Conservation (phyloP, 2,329 filamentous ascomycete genomes). For the Microcyclospora tardicrescens region DNA sequence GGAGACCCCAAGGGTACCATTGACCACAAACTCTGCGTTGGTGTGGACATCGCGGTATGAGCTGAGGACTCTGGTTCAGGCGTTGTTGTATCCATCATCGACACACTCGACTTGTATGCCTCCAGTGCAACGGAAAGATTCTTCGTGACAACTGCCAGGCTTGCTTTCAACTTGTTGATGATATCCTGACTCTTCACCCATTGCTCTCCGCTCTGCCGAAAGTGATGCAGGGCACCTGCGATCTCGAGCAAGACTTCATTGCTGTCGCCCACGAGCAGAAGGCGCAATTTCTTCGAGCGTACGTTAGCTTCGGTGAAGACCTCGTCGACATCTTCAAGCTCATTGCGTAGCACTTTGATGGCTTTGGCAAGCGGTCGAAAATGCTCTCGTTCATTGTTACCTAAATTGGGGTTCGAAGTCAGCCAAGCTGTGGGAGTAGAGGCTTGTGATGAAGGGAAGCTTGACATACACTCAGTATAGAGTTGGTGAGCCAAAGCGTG, state of each 20-base stretch:
- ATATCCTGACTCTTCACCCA: not conserved
- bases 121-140: not conserved
- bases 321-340: constrained; percentile 11
- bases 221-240: constrained; percentile 3
- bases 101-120: not conserved
- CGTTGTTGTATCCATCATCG: not conserved
- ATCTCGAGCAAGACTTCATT: constrained; percentile 5
- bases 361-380: constrained; percentile 5
- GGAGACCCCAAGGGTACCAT: too few species aligned
- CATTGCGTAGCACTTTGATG: constrained; percentile 9
- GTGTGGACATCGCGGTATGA: too few species aligned
- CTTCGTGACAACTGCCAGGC: not conserved
- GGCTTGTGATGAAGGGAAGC: too few species aligned
- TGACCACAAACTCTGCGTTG: too few species aligned
- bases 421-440: too few species aligned
- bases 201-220: not conserved
- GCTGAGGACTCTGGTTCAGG: not conserved
- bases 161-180: constrained; percentile 2
- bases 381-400: constrained; percentile 3
- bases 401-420: constrained; percentile 1
- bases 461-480: constrained; percentile 7
- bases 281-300: constrained; percentile 1
- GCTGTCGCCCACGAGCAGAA: constrained; percentile 4
- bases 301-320: constrained; percentile 3
- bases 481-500: constrained; percentile 6